Conservation (phyloP, 2,329 filamentous ascomycete genomes). For the Coniochaeta sp. region DNA sequence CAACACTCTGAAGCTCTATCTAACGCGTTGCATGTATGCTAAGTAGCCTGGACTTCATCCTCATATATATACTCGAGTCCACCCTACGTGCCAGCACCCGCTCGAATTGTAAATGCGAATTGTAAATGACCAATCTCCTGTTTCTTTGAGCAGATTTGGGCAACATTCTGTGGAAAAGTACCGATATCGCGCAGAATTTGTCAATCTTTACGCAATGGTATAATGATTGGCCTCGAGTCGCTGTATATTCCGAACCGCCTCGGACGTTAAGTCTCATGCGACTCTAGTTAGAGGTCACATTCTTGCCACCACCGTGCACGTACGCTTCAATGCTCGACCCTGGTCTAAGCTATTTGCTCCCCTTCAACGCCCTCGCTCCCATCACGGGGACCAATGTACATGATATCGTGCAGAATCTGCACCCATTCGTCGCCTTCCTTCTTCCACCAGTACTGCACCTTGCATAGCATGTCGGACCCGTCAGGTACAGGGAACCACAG, state of each 20-base stretch:
- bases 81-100: no score
- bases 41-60: no score
- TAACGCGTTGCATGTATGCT: no score
- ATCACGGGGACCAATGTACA: slow-evolving; percentile 17
- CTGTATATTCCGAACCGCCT: neutral
- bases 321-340: neutral
- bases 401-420: slow-evolving; percentile 20
- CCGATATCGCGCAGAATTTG: no score
- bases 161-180: no score
- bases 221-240: no score
- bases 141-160: neutral
- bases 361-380: slow-evolving; percentile 14
- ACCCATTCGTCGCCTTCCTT: slow-evolving; percentile 11
- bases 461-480: slow-evolving; percentile 11
- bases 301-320: neutral
- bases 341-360: neutral
- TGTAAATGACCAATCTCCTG: neutral
- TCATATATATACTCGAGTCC: no score
- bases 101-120: no score
- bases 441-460: slow-evolving; percentile 23
- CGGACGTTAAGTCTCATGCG: neutral
- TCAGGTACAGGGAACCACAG: slow-evolving; percentile 15
- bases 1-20: no score
- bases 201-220: neutral
- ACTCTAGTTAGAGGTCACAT: no score